A percentile compares a stretch with the other conserved stretches of the same genome.
phyloP scores from a whole-genome alignment of 768 basidiomycete species.

The Russula foetens region DNA sequence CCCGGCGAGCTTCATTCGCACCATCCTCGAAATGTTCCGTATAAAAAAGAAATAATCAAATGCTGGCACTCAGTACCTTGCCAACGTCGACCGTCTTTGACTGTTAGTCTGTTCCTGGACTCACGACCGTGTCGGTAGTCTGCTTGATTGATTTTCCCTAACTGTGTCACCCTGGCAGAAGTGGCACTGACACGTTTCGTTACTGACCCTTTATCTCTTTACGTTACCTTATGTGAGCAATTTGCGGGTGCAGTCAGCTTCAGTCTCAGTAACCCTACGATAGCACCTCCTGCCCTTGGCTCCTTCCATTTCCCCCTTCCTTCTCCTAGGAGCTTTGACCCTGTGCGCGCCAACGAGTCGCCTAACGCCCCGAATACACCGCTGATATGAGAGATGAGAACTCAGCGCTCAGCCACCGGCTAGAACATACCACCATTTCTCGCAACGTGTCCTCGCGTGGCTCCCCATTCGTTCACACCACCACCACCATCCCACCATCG shows the following conservation, averaged over 20 bases:
- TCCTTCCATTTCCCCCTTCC: neutral
- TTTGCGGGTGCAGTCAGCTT: too few species aligned
- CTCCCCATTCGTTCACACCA: neutral
- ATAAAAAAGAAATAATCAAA: neutral
- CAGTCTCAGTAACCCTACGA: too few species aligned
- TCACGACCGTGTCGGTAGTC: neutral
- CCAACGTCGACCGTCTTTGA: conserved; percentile 5
- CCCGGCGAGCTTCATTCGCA: neutral
- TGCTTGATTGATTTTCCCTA: neutral
- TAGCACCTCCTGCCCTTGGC: neutral
- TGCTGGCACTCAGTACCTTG: neutral
- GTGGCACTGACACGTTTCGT: neutral
- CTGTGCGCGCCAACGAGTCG: neutral
- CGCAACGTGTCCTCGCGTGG: too few species aligned
- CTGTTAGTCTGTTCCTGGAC: neutral
- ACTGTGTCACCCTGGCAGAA: neutral
- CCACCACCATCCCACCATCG: too few species aligned
- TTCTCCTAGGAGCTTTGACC: neutral
- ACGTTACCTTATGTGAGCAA: too few species aligned
- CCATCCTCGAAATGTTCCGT: neutral
- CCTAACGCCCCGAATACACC: neutral
- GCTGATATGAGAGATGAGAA: too few species aligned
- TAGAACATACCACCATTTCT: too few species aligned
- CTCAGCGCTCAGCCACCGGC: too few species aligned
- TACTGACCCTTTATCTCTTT: too few species aligned